These are phyloP conservation scores for Cryptosporidium xiaoi DNA, from an alignment of 169 alveolate genomes.

Conservation along the genomic window DNA sequence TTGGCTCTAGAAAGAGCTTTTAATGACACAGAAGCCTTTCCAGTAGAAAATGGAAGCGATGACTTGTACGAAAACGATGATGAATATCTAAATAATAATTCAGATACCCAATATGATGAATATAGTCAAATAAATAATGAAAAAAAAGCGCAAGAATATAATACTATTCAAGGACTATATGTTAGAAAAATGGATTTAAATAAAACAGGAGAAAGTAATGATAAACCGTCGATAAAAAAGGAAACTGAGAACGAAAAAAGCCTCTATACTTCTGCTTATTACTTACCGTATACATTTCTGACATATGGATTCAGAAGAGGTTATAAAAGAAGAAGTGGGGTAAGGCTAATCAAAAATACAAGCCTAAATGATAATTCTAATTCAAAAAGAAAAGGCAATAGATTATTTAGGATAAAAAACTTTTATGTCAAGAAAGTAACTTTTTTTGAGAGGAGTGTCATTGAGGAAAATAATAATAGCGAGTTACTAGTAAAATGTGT, in stretches of 20 bases:
- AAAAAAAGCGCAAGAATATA: background rate
- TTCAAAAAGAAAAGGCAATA: background rate
- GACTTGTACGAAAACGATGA: constrained; percentile 20
- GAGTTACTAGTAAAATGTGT: background rate
- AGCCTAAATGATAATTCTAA: background rate
- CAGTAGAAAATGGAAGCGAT: constrained; percentile 15
- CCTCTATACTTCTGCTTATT: constrained; percentile 23
- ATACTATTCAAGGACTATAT: background rate
- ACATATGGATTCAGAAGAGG: constrained; percentile 61
- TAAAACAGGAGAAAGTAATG: background rate
- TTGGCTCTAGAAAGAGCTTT: constrained; percentile 49
- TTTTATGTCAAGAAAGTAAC: constrained; percentile 23
- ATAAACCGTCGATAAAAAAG: background rate
- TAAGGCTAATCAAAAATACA: constrained; percentile 23
- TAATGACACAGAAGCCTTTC: constrained; percentile 47
- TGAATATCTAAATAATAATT: background rate
- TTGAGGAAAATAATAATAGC: constrained; percentile 2
- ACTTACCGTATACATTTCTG: constrained; percentile 34
- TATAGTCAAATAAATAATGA: background rate
- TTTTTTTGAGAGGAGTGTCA: background rate
- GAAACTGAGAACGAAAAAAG: background rate
- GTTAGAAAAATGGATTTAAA: background rate
- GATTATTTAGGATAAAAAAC: background rate
- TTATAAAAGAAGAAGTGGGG: constrained; percentile 36
- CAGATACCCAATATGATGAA: background rate